Evolutionary conservation across 2,329 filamentous ascomycete genomes (phyloP), one percentile per base, ranked within the genome.

Genomic region (Aspergillus bombycis): DNA sequence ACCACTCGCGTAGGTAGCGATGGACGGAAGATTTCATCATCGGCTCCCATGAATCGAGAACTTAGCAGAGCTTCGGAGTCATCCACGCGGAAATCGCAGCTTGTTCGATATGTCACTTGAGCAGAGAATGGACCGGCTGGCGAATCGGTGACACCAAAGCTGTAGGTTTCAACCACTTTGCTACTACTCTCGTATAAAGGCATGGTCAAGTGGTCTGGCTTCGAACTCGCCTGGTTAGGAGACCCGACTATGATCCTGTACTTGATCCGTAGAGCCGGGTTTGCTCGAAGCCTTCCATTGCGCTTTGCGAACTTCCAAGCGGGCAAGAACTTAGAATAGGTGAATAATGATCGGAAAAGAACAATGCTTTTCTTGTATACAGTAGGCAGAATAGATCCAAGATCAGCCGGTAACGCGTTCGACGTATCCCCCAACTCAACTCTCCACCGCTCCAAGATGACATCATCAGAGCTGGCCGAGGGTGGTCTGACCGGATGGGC

Each of bases 321-420:
- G 2, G 95, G 95, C 65, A 97, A 81, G 65, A 97, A 86, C 71
- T 92, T 90, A 46, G 92, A 88, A 60, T 91, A 91, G 57, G 92
- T 88, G 77, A 92, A 97, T 53, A 99, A 84, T 1, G 93, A 93
- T 64, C 95, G 88, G 79, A 98, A 97, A 71, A 97, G 88, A 69
- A 98, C 91, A 67, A 99, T 96, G 71, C 92, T 93, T 80, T 96
- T 95, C 81, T 99, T 99, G 84, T 99, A 99, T 63, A 97, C 89
- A 58, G 92, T 94, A 16, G 95, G 93, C 58, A 98, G 82, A 36
- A 86, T 82, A 54, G 86, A 82, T 59, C 79, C 83, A 58, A 88
- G 77, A 63, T 88, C 85, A 45, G 81, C 71, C 7, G 82, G 71
- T 61, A 92, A 74, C 86, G 84, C 75, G 75, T 82, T 75, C 62